phyloP scores from a whole-genome alignment of 352 stramenopile genomes.

The Plasmopara halstedii region DNA sequence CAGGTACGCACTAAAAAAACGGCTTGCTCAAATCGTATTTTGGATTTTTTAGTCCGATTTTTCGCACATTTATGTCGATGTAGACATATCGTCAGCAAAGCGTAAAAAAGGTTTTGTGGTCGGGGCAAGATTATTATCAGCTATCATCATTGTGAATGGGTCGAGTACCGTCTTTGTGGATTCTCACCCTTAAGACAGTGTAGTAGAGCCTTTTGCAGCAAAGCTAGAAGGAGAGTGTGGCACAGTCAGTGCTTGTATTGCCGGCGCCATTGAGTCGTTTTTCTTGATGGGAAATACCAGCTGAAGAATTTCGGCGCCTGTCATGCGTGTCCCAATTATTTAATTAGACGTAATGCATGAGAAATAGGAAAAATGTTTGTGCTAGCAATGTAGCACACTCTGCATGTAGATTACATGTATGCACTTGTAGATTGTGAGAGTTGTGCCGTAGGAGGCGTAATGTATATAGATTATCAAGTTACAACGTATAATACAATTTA shows the following conservation, averaged over 20 bases:
- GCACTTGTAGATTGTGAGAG: too few relatives aligned
- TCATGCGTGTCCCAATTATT: constrained; percentile 14
- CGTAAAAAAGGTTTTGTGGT: neutral
- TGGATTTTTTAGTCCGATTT: neutral
- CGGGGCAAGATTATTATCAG: too few relatives aligned
- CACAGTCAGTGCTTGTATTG: neutral
- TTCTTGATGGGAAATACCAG: neutral
- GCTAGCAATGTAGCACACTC: too few relatives aligned
- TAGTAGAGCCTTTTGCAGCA: neutral
- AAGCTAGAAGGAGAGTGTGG: neutral
- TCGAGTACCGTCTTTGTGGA: too few relatives aligned
- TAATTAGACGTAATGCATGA: neutral
- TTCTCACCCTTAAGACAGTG: too few relatives aligned
- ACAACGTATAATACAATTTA: constrained; percentile 18
- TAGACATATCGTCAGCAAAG: neutral
- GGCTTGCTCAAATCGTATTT: too few relatives aligned
- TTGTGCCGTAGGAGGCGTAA: too few relatives aligned
- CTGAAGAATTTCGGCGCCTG: constrained; percentile 4
- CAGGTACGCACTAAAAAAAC: too few relatives aligned
- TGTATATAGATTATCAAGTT: constrained; percentile 3
- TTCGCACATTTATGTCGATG: neutral
- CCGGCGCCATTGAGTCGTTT: neutral
- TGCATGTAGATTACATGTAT: too few relatives aligned
- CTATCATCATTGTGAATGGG: too few relatives aligned
- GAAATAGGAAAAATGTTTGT: neutral